Evolutionary conservation across 805 yeast species (phyloP).

Genomic region (Wickerhamomyces queroliae): DNA sequence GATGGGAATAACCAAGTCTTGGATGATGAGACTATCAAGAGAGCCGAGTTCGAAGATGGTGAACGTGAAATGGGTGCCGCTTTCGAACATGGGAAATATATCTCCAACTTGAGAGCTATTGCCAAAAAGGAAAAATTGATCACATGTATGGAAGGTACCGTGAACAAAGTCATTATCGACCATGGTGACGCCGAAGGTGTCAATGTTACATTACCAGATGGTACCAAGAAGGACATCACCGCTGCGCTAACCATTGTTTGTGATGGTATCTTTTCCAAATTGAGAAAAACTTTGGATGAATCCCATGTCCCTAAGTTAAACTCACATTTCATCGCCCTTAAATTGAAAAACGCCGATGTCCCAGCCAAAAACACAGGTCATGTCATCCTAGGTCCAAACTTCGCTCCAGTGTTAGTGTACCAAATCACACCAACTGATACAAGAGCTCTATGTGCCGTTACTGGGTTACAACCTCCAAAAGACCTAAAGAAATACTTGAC

Average conservation of each 20-base stretch:
- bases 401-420: slow-evolving; percentile 84
- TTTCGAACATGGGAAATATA: slow-evolving; percentile 89
- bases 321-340: slow-evolving; percentile 84
- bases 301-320: slow-evolving; percentile 60
- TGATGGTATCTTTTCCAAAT: slow-evolving; percentile 93
- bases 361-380: slow-evolving; percentile 82
- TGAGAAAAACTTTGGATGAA: slow-evolving; percentile 68
- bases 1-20: slow-evolving; percentile 52
- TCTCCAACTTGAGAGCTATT: slow-evolving; percentile 67
- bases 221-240: slow-evolving; percentile 36
- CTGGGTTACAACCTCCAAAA: slow-evolving; percentile 69
- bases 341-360: slow-evolving; percentile 65
- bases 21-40: slow-evolving; percentile 44
- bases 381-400: slow-evolving; percentile 71
- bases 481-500: slow-evolving; percentile 57
- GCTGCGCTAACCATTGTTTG: slow-evolving; percentile 72
- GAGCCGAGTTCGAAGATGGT: slow-evolving; percentile 51
- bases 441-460: slow-evolving; percentile 83
- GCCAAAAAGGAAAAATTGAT: slow-evolving; percentile 69
- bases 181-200: slow-evolving; percentile 69
- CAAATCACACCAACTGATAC: slow-evolving; percentile 82
- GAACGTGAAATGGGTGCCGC: slow-evolving; percentile 68
- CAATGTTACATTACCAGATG: slow-evolving; percentile 43
- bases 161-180: slow-evolving; percentile 56
- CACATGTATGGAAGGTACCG: slow-evolving; percentile 78